phyloP scores from a whole-genome alignment of 1,284 basidiomycete genomes.

The Sphagnurus paluster region DNA sequence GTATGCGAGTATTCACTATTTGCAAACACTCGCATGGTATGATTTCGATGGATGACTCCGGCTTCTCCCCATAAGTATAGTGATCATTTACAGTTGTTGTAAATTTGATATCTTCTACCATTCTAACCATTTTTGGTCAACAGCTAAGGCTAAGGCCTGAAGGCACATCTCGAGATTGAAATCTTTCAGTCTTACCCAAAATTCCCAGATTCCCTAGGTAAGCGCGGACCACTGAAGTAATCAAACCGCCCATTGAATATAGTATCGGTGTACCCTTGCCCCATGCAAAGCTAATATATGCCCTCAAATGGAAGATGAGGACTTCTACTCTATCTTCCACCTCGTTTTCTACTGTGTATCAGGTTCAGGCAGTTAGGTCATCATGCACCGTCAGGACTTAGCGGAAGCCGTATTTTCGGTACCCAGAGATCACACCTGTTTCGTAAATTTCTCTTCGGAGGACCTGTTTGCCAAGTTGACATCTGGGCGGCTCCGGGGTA shows the following conservation, averaged over 20 bases:
- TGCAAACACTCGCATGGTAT: conserved; percentile 15
- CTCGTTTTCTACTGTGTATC: conserved; percentile 21
- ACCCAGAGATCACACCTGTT: conserved; percentile 33
- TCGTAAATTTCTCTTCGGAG: conserved; percentile 27
- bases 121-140: conserved; percentile 38
- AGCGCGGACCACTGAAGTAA: conserved; percentile 19
- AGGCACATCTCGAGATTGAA: conserved; percentile 40
- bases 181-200: conserved; percentile 31
- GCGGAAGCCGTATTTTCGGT: conserved; percentile 33
- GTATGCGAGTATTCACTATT: conserved; percentile 11
- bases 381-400: conserved; percentile 18
- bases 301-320: conserved; percentile 21
- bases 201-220: conserved; percentile 24
- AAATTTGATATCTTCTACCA: conserved; percentile 20
- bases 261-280: conserved; percentile 26
- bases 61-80: conserved; percentile 25
- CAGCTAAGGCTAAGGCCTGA: conserved; percentile 32
- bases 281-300: conserved; percentile 26
- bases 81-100: conserved; percentile 20
- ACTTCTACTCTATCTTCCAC: conserved; percentile 14
- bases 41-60: conserved; percentile 19
- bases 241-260: conserved; percentile 31
- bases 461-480: conserved; percentile 39
- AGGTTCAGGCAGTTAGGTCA: conserved; percentile 21
- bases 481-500: conserved; percentile 41